Evolutionary conservation across 2,329 filamentous ascomycete genomes (phyloP), one percentile per base, ranked within the genome.

Genomic region (Fusarium tjaetaba): DNA sequence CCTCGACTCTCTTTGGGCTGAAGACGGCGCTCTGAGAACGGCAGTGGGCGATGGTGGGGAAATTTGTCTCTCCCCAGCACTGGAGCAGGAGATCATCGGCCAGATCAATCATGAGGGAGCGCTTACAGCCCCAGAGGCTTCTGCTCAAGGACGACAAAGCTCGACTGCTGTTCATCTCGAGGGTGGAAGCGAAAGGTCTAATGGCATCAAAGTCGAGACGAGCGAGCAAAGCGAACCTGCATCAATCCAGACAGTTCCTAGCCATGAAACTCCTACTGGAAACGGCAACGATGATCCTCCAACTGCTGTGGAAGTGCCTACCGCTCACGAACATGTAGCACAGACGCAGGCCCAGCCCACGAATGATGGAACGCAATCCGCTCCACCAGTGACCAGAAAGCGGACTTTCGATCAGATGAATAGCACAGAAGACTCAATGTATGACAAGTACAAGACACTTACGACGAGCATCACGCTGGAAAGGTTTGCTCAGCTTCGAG

Each of bases 251-350:
- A 11, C 15, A 16, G 32, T 8, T 26, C n/a, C 4, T 7, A 28
- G 3, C 34, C 11, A 38, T 7, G 15, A 38, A 22, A 5, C 9
- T 8, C 4, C 18, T 10, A 7, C 4, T 4, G 13, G 30, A 0
- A 24, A 34, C 6, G 7, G 2, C 4, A n/a, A 32, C 16, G 7
- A n/a, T 5, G 4, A 13, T 24, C 22, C 6, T 18, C 30, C 22
- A 13, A 7, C 22, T 6, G 8, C 30, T 16, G 7, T 32, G 4
- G 14, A 13, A 9, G 7, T 3, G 15, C 4, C 22, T 32, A 16
- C 15, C 5, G 1, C 48, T n/a, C 10, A n/a, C 15, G 22, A 32
- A 3, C 22, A 34, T 4, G 22, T 5, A 1, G 16, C 30, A 20
- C 28, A 32, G 10, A 32, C 5, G 7, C 48, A 28, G 28, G 28